phyloP scores from a whole-genome alignment of 2,329 filamentous ascomycete genomes.

The Diplodia corticola region DNA sequence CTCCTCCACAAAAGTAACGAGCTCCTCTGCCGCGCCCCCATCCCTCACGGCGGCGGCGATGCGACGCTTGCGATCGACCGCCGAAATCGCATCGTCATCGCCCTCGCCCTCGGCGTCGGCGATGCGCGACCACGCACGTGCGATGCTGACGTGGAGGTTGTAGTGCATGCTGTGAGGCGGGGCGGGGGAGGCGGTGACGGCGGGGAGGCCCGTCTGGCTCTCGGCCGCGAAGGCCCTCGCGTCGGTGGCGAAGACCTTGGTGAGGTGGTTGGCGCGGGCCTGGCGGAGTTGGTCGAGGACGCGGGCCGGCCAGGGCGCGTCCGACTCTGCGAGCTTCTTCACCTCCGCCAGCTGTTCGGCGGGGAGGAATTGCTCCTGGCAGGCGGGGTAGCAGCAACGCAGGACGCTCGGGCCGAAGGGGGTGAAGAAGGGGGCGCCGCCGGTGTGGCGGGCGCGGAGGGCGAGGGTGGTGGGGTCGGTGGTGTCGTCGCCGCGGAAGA shows the following conservation, averaged over 20 bases:
- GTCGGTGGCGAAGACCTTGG: not conserved
- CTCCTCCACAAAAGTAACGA: conserved; percentile 25
- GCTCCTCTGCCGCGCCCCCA: conserved; percentile 9
- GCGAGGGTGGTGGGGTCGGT: conserved; percentile 21
- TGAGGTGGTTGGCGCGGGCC: conserved; percentile 30
- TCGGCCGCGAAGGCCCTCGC: conserved; percentile 25
- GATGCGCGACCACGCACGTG: conserved; percentile 29
- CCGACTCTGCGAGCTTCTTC: not conserved
- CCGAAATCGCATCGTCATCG: not conserved
- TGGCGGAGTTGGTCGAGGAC: conserved; percentile 22
- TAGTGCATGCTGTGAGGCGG: conserved; percentile 31
- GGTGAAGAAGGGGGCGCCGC: conserved; percentile 30
- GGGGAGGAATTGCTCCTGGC: not conserved
- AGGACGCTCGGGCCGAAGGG: conserved; percentile 19
- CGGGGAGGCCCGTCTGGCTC: conserved; percentile 33
- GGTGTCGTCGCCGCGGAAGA: conserved; percentile 29
- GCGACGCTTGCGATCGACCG: not conserved
- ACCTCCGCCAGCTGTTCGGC: not conserved
- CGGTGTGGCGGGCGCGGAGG: conserved; percentile 14
- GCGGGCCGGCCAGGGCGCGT: not conserved
- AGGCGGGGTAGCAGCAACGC: not conserved
- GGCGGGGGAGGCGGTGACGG: conserved; percentile 25
- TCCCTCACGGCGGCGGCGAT: too few relatives aligned
- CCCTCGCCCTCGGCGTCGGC: conserved; percentile 1
- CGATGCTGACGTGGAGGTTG: conserved; percentile 34